phyloP scores from a whole-genome alignment of 768 basidiomycete species.

The Trametes coccinea region DNA sequence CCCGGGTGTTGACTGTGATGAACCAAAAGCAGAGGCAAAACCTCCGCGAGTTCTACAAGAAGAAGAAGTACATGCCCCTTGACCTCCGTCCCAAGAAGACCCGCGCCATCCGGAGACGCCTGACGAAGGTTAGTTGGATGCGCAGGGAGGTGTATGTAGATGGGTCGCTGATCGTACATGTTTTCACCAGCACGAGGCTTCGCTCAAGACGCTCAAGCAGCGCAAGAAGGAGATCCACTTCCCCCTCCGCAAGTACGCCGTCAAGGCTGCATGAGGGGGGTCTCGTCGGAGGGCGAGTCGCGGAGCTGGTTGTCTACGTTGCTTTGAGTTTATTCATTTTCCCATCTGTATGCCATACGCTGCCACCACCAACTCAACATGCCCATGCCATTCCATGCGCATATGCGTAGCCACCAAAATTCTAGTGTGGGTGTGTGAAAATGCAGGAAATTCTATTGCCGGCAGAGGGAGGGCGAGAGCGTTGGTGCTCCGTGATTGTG shows the following conservation, averaged over 20 bases:
- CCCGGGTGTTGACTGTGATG: constrained; percentile 96
- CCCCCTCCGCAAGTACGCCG: constrained; percentile 90
- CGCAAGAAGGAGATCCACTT: constrained; percentile 95
- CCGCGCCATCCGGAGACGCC: constrained; percentile 92
- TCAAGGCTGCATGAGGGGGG: constrained; percentile 69
- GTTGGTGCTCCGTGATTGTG: not conserved
- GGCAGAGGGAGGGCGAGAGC: not conserved
- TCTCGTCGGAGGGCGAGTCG: constrained; percentile 14
- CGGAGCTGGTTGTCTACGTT: constrained; percentile 29
- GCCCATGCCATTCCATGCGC: constrained; percentile 31
- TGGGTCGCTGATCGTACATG: constrained; percentile 1
- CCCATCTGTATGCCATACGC: constrained; percentile 41
- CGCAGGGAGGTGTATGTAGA: constrained; percentile 5
- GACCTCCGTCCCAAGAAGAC: constrained; percentile 99
- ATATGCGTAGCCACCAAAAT: constrained; percentile 18
- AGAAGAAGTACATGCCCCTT: constrained; percentile 93
- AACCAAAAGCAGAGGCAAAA: constrained; percentile 98
- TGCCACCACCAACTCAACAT: constrained; percentile 36
- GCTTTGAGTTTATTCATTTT: constrained; percentile 32
- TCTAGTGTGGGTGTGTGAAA: constrained; percentile 8
- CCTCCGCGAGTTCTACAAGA: constrained; percentile 97
- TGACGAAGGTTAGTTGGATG: constrained; percentile 67
- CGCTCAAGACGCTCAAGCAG: constrained; percentile 88
- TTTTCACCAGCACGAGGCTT: constrained; percentile 69
- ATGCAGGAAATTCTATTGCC: not conserved